These are phyloP conservation scores for Scheffersomyces cryptocercus DNA, from an alignment of 1,139 yeast genomes.

Conservation along the genomic window DNA sequence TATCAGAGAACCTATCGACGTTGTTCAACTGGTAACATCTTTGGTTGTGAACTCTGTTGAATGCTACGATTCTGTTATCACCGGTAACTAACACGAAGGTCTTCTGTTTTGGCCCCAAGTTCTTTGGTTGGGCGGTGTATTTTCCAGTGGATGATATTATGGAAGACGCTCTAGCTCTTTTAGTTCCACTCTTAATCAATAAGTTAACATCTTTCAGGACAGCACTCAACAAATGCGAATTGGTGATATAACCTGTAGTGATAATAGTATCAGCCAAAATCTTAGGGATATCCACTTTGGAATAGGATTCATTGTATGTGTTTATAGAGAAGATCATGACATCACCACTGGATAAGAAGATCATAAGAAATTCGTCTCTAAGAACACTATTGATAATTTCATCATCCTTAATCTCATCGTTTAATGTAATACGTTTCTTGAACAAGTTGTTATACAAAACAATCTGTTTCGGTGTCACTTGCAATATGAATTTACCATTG, in stretches of 20 bases:
- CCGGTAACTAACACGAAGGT: constrained; percentile 72
- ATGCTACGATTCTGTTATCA: constrained; percentile 69
- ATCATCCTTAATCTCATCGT: constrained; percentile 41
- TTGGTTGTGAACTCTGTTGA: constrained; percentile 64
- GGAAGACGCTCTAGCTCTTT: constrained; percentile 27
- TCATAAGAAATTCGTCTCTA: constrained; percentile 51
- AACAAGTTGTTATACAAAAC: constrained; percentile 67
- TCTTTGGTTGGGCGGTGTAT: constrained; percentile 8
- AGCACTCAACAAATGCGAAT: constrained; percentile 41
- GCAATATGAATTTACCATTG: constrained; percentile 64
- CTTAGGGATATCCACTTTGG: constrained; percentile 48
- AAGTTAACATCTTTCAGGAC: constrained; percentile 43
- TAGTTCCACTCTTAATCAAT: constrained; percentile 28
- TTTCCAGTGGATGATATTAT: constrained; percentile 12
- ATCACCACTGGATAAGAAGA: constrained; percentile 58
- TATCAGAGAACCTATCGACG: constrained; percentile 58
- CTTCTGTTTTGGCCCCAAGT: constrained; percentile 40
- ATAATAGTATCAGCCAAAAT: constrained; percentile 60
- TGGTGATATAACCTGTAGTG: constrained; percentile 67
- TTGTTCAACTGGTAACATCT: constrained; percentile 65
- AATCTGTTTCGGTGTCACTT: constrained; percentile 69
- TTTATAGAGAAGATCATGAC: constrained; percentile 48
- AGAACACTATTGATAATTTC: constrained; percentile 56
- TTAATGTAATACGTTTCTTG: constrained; percentile 38
- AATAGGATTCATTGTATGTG: constrained; percentile 39